Evolutionary conservation across 257 asterid species (phyloP), one percentile per base, ranked within the genome.

Genomic region (Gardenia jasminoides): DNA sequence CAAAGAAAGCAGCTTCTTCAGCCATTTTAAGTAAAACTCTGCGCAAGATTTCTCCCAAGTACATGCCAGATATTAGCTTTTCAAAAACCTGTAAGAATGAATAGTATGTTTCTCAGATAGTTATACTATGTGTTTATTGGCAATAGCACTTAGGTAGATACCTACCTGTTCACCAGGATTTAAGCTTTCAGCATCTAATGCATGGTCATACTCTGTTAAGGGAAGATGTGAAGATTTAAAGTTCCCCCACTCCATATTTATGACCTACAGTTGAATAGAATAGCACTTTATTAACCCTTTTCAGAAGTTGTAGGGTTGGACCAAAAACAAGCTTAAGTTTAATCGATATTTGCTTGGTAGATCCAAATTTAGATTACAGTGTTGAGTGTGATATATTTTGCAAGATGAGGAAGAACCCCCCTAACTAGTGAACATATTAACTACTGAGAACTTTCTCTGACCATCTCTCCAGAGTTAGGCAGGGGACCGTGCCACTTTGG

Each of bases 171-270:
- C 98, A 74, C 97, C 87, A 36, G 97, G 94, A 85, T 94, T 94
- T 78, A 92, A 82, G 80, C 98, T 92, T 81, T 92, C 94, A 15
- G 75, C 87, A 83, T 94, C 98, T 86, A 94, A 79, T 16, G 79
- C 85, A 48, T 87, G 82, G 87, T 94, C 98, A 58, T 88, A 92
- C 75, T 94, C 96, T 0, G 97, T 91, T 76, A 91, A 72, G 12
- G 98, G 98, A 82, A 94, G 97, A 86, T 94, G 97, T 8, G 98
- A 90, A 26, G 96, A 89, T 87, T 87, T 89, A 88, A 94, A 94
- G 88, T 92, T 94, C 80, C 97, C 98, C 98, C 98, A 94, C 80
- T 94, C 98, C 97, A 92, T 94, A 79, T 94, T 94, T 85, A 94
- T 92, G 81, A 94, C 98, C 98, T 94, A 80, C 77, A 82, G 22